Conservation (phyloP, 1,139 yeast genomes). For the Geotrichum histeridarum region DNA sequence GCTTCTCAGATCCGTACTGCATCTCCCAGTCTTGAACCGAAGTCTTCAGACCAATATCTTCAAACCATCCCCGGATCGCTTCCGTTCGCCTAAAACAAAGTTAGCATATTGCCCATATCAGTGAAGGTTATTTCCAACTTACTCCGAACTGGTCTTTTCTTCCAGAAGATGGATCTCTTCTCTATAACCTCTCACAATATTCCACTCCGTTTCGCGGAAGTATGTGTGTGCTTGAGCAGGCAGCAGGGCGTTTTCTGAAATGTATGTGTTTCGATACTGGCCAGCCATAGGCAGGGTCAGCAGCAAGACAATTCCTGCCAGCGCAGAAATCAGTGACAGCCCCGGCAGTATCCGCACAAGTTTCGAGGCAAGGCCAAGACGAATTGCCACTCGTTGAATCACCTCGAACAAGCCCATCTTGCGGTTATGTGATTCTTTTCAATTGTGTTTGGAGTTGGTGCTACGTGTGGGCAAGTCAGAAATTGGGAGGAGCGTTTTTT, state of each 20-base stretch:
- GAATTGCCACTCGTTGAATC: constrained; percentile 32
- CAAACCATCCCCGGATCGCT: constrained; percentile 55
- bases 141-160: constrained; percentile 17
- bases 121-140: constrained; percentile 10
- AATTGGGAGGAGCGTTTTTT: constrained; percentile 4
- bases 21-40: constrained; percentile 43
- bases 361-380: constrained; percentile 31
- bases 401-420: constrained; percentile 40
- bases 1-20: constrained; percentile 36
- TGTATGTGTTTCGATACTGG: constrained; percentile 74
- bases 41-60: constrained; percentile 68
- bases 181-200: constrained; percentile 79
- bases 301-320: constrained; percentile 64
- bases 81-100: constrained; percentile 38
- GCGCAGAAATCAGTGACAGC: constrained; percentile 55
- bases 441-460: not conserved
- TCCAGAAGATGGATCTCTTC: constrained; percentile 46
- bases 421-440: not conserved
- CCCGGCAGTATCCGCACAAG: constrained; percentile 46
- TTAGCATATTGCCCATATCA: constrained; percentile 16
- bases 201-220: constrained; percentile 94
- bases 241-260: constrained; percentile 93
- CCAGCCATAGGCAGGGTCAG: constrained; percentile 73
- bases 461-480: not conserved
- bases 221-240: constrained; percentile 93